Percentiles rank a stretch among this genome's conserved stretches.
Evolutionary conservation across 1,139 yeast genomes (phyloP).

Genomic region (Nakaseomyces kungkrabaensis): DNA sequence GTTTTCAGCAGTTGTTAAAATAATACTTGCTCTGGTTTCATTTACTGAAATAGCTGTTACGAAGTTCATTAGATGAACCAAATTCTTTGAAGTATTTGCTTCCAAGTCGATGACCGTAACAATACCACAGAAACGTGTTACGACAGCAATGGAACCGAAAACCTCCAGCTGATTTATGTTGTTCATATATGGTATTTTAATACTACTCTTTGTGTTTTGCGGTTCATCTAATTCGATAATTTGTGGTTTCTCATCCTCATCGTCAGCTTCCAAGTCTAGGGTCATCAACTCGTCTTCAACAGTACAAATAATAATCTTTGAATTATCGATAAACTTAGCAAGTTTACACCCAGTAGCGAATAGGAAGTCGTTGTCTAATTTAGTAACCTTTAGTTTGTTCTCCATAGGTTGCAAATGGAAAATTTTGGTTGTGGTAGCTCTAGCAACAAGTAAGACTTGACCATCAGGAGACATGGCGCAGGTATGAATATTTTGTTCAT

Average conservation of each 20-base stretch:
- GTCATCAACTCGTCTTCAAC: slow-evolving; percentile 55
- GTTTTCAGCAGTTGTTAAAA: slow-evolving; percentile 66
- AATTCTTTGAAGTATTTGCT: slow-evolving; percentile 20
- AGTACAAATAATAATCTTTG: slow-evolving; percentile 48
- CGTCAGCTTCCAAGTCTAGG: slow-evolving; percentile 38
- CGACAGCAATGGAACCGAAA: slow-evolving; percentile 38
- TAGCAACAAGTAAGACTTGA: slow-evolving; percentile 57
- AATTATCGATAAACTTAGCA: slow-evolving; percentile 36
- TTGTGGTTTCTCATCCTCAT: slow-evolving; percentile 33
- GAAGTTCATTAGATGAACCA: slow-evolving; percentile 46
- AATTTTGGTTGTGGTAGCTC: slow-evolving; percentile 58
- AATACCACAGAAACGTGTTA: slow-evolving; percentile 56
- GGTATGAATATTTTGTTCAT: slow-evolving; percentile 70
- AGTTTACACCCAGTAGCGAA: slow-evolving; percentile 46
- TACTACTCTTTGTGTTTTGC: slow-evolving; percentile 25
- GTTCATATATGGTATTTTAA: slow-evolving; percentile 31
- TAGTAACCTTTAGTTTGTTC: slow-evolving; percentile 40
- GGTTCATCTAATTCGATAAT: slow-evolving; percentile 33
- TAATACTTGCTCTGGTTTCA: slow-evolving; percentile 37
- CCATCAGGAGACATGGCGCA: slow-evolving; percentile 65
- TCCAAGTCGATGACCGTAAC: slow-evolving; percentile 44
- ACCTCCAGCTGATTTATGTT: slow-evolving; percentile 45
- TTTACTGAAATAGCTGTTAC: slow-evolving; percentile 61
- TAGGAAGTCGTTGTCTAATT: slow-evolving; percentile 40
- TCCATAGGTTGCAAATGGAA: slow-evolving; percentile 43